Percentiles rank a stretch among this genome's conserved stretches.
phyloP scores from a whole-genome alignment of 441 rosid genomes.

The Capsella rubella region DNA sequence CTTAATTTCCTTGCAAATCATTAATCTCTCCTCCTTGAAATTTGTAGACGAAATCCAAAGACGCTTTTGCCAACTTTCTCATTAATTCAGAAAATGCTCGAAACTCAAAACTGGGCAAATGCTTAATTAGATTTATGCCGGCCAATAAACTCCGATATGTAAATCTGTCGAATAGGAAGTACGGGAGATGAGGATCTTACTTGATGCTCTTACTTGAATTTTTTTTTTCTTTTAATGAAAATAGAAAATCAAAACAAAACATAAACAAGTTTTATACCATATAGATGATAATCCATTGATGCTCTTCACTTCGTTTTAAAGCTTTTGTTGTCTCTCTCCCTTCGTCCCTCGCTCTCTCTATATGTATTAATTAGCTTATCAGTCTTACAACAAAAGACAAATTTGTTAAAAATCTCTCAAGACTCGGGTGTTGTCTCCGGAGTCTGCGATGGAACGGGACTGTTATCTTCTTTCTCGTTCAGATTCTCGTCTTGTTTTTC shows the following conservation, averaged over 20 bases:
- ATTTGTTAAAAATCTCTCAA: constrained; percentile 7
- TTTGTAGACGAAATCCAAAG: not conserved
- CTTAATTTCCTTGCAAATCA: not conserved
- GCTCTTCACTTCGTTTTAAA: not conserved
- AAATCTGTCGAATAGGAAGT: too few relatives aligned
- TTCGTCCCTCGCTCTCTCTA: not conserved
- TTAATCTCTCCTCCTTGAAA: not conserved
- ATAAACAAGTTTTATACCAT: constrained; percentile 6
- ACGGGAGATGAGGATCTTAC: not conserved
- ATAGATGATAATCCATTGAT: not conserved
- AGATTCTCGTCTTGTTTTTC: constrained; percentile 41
- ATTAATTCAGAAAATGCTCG: not conserved
- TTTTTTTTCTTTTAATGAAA: not conserved
- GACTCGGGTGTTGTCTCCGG: constrained; percentile 39
- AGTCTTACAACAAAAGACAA: constrained; percentile 18
- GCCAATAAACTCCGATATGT: not conserved
- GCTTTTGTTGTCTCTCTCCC: not conserved
- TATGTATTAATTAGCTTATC: not conserved
- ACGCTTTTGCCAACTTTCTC: not conserved
- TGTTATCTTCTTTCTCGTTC: constrained; percentile 44
- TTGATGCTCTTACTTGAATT: not conserved
- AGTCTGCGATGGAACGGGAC: constrained; percentile 21
- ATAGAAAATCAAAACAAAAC: not conserved
- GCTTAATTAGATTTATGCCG: not conserved
- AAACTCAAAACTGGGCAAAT: not conserved